These are phyloP conservation scores for Aspergillus quadricinctus DNA, from an alignment of 2,329 filamentous ascomycete species.

Conservation along the genomic window DNA sequence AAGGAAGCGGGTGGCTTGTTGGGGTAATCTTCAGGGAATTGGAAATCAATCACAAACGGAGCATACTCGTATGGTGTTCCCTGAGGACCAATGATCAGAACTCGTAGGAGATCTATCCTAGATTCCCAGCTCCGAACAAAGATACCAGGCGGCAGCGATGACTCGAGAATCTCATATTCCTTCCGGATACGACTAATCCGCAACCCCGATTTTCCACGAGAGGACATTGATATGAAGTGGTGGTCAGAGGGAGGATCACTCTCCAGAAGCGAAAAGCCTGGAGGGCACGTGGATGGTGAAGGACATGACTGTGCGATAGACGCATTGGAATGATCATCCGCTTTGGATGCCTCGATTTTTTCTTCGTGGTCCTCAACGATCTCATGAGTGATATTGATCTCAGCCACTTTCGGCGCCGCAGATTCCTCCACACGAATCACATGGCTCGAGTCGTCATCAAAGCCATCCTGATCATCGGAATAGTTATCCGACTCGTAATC, in stretches of 20 bases:
- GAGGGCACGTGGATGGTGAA: conserved; percentile 17
- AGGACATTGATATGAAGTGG: conserved; percentile 30
- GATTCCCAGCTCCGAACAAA: conserved; percentile 58
- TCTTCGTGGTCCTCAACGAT: conserved; percentile 1
- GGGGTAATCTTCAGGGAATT: conserved; percentile 49
- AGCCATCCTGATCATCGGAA: conserved; percentile 14
- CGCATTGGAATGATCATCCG: not conserved
- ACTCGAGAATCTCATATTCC: conserved; percentile 55
- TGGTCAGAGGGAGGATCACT: conserved; percentile 41
- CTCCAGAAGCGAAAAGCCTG: conserved; percentile 40
- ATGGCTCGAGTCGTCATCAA: conserved; percentile 5
- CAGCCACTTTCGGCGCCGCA: conserved; percentile 5
- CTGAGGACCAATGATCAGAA: conserved; percentile 54
- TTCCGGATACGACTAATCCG: conserved; percentile 49
- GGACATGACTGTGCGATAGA: conserved; percentile 1
- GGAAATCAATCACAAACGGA: conserved; percentile 58
- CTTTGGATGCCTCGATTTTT: conserved; percentile 3
- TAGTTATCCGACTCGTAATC: conserved; percentile 30
- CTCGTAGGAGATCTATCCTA: conserved; percentile 54
- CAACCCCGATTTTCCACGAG: conserved; percentile 19
- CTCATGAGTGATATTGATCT: conserved; percentile 4
- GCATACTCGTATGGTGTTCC: conserved; percentile 60
- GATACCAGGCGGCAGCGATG: conserved; percentile 52
- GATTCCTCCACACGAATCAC: not conserved
- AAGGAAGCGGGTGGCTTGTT: conserved; percentile 49